A percentile compares a stretch with the other conserved stretches of the same genome.
Conservation (phyloP, 345 rosid genomes). For the Gossypium stocksii region DNA sequence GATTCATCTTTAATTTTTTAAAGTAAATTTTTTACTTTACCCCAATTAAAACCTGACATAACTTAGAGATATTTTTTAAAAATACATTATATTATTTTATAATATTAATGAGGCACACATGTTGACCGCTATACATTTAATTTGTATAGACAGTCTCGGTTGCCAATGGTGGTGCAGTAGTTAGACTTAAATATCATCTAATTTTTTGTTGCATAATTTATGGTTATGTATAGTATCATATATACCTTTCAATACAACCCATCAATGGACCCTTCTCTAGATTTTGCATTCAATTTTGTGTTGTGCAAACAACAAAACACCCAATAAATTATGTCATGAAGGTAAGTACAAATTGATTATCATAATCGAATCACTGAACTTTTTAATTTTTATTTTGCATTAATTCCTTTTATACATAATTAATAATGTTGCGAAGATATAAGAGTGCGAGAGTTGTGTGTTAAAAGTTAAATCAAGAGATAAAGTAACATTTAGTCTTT, state of each 20-base stretch:
- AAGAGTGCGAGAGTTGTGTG: too few species aligned
- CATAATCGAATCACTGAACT: neutral
- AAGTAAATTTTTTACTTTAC: too few species aligned
- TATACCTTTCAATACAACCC: neutral
- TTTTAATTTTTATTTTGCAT: neutral
- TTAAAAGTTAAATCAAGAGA: too few species aligned
- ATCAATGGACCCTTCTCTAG: neutral
- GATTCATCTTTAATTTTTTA: too few species aligned
- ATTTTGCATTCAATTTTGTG: neutral
- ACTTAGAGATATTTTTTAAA: too few species aligned
- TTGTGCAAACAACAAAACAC: neutral
- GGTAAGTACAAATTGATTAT: neutral
- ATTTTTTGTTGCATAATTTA: neutral
- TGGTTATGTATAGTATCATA: neutral
- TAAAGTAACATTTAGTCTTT: too few species aligned
- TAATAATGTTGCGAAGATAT: neutral
- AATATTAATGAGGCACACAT: constrained; percentile 14
- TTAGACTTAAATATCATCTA: neutral
- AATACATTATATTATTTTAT: too few species aligned
- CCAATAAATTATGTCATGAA: neutral
- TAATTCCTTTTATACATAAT: neutral
- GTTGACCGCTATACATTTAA: constrained; percentile 9
- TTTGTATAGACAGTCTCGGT: neutral
- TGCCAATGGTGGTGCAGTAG: neutral
- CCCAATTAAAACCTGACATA: too few species aligned